Evolutionary conservation across 352 stramenopile species (phyloP).

Genomic region (Pythium rhizo-oryzae): DNA sequence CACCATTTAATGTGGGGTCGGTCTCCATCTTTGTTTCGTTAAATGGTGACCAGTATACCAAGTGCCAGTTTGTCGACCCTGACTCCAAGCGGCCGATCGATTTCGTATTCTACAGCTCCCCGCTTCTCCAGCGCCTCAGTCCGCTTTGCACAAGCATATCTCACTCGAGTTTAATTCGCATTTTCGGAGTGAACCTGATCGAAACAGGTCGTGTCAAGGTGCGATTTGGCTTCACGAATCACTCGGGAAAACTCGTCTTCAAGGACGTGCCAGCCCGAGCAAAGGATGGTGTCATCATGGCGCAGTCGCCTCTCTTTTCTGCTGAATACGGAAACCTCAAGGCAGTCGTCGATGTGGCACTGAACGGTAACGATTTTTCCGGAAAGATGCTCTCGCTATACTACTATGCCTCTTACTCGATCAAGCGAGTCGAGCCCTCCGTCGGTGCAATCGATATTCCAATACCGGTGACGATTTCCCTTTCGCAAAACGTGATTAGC

Average conservation of each 20-base stretch:
- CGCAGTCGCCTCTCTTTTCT: constrained; percentile 47
- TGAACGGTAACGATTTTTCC: constrained; percentile 75
- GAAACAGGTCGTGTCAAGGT: constrained; percentile 80
- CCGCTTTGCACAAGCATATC: constrained; percentile 59
- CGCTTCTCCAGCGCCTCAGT: constrained; percentile 52
- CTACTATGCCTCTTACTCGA: constrained; percentile 57
- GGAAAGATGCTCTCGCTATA: constrained; percentile 45
- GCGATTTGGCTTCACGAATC: constrained; percentile 44
- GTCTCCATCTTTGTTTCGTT: constrained; percentile 67
- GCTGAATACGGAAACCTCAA: constrained; percentile 49
- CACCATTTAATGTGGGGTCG: constrained; percentile 56
- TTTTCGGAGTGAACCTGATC: constrained; percentile 70
- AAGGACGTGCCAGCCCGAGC: constrained; percentile 40
- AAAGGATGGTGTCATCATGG: constrained; percentile 51
- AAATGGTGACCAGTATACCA: constrained; percentile 77
- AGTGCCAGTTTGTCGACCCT: constrained; percentile 61
- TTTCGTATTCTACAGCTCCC: constrained; percentile 80
- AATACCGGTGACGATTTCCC: constrained; percentile 38
- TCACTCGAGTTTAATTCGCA: constrained; percentile 49
- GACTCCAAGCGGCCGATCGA: constrained; percentile 45
- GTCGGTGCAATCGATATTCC: constrained; percentile 65
- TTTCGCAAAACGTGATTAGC: constrained; percentile 49
- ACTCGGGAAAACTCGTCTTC: constrained; percentile 38
- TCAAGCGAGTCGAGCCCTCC: constrained; percentile 48
- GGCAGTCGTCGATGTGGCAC: constrained; percentile 56